Percentiles rank a stretch among this genome's conserved stretches.
Conservation (phyloP, 129 eudicot genomes). For the Chrysanthemum seticuspe region DNA sequence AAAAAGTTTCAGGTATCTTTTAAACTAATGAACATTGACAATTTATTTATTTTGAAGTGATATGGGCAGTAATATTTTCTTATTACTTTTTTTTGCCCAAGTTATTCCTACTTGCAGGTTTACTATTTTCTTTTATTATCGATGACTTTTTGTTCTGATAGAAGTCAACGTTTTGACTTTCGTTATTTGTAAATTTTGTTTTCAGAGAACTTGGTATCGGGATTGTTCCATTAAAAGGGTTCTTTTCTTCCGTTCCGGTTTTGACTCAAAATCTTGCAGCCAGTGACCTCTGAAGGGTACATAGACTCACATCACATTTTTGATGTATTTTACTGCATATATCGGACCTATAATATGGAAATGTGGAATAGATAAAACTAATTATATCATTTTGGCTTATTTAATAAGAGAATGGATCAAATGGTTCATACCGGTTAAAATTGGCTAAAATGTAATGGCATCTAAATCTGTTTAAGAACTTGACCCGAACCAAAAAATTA, state of each 20-base stretch:
- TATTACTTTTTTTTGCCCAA: no score
- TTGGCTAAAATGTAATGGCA: no score
- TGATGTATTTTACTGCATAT: neutral
- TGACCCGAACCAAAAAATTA: no score
- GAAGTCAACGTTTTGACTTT: neutral
- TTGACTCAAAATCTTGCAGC: slow-evolving; percentile 32
- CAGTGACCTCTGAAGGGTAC: slow-evolving; percentile 48
- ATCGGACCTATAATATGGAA: neutral
- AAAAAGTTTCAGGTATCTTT: no score
- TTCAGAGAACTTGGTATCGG: slow-evolving; percentile 62
- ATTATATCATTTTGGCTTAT: neutral
- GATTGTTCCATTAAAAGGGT: slow-evolving; percentile 54
- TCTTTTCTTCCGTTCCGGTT: slow-evolving; percentile 34
- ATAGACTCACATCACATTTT: neutral
- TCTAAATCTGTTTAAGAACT: no score
- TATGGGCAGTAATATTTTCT: no score
- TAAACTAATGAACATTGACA: no score
- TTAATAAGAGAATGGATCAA: neutral
- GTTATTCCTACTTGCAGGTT: no score
- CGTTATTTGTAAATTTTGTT: neutral
- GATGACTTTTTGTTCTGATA: neutral
- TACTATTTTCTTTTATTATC: no score
- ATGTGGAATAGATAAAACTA: neutral
- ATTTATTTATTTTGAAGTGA: no score
- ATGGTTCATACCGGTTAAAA: neutral